These are phyloP conservation scores for Chamaecrista fasciculata DNA, from an alignment of 306 rosid species.

Conservation along the genomic window DNA sequence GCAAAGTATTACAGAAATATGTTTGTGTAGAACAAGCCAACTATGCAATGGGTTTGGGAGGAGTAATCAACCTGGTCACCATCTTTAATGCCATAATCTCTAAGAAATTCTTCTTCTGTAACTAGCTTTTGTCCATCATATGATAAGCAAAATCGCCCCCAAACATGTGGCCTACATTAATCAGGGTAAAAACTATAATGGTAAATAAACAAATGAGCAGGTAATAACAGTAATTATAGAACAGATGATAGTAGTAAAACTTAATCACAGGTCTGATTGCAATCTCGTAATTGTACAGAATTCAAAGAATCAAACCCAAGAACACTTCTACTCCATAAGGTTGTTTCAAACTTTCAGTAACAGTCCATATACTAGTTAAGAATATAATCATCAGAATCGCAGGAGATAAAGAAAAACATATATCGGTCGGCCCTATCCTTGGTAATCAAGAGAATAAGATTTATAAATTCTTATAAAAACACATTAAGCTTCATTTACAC, in stretches of 20 bases:
- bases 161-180: slow-evolving; percentile 68
- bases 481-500: background rate
- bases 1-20: background rate
- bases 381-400: background rate
- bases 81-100: slow-evolving; percentile 65
- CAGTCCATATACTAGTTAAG: background rate
- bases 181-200: slow-evolving; percentile 17
- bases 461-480: background rate
- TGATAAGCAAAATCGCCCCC: slow-evolving; percentile 91
- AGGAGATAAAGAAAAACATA: background rate
- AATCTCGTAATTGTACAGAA: slow-evolving; percentile 12
- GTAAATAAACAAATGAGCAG: background rate
- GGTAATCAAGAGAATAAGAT: background rate
- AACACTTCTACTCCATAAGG: background rate
- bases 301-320: background rate
- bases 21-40: background rate
- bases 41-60: background rate
- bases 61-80: slow-evolving; percentile 73
- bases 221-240: background rate
- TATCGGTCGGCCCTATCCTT: background rate
- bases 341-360: background rate
- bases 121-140: slow-evolving; percentile 64
- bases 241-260: background rate
- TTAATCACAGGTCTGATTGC: background rate
- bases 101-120: slow-evolving; percentile 46